Percentiles rank a stretch among this genome's conserved stretches.
These are phyloP conservation scores for Aspergillus cejpii DNA, from an alignment of 2,329 filamentous ascomycete genomes.

Conservation along the genomic window DNA sequence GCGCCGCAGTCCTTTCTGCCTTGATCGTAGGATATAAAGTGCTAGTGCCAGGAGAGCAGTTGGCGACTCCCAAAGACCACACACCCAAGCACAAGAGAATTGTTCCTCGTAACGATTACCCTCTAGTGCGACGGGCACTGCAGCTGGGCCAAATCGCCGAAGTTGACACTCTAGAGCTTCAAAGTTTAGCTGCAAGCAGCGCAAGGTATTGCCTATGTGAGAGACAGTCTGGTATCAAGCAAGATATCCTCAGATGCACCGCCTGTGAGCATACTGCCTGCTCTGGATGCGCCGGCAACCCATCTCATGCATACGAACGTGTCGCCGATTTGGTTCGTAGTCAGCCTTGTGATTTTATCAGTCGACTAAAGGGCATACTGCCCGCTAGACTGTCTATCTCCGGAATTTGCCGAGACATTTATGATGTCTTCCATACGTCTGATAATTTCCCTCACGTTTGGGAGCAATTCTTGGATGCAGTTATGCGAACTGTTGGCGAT, in stretches of 20 bases:
- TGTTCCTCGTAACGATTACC: constrained; percentile 7
- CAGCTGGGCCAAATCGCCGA: constrained; percentile 3
- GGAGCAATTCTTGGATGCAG: constrained; percentile 28
- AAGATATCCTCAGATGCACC: constrained; percentile 43
- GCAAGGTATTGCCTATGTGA: constrained; percentile 54
- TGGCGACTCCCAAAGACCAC: neutral
- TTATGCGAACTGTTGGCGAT: constrained; percentile 23
- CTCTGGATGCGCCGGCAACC: constrained; percentile 49
- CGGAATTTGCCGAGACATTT: constrained; percentile 23
- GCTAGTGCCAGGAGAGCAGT: constrained; percentile 19
- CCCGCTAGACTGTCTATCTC: constrained; percentile 38
- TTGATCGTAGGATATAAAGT: constrained; percentile 43
- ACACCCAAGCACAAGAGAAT: constrained; percentile 7
- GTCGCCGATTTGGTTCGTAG: constrained; percentile 26
- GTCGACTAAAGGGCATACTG: constrained; percentile 37
- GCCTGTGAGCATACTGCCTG: constrained; percentile 53
- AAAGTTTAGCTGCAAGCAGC: constrained; percentile 27
- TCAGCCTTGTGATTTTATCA: constrained; percentile 42
- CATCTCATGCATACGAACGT: constrained; percentile 42
- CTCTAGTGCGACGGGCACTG: constrained; percentile 13
- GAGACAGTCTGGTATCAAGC: constrained; percentile 37
- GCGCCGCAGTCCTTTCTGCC: constrained; percentile 54
- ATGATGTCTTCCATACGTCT: constrained; percentile 15
- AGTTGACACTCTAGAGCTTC: constrained; percentile 15
- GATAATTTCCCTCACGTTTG: constrained; percentile 22